Percentiles rank a stretch among this genome's conserved stretches.
These are phyloP conservation scores for Monosporozyma aquatica DNA, from an alignment of 805 yeast species.

Conservation along the genomic window DNA sequence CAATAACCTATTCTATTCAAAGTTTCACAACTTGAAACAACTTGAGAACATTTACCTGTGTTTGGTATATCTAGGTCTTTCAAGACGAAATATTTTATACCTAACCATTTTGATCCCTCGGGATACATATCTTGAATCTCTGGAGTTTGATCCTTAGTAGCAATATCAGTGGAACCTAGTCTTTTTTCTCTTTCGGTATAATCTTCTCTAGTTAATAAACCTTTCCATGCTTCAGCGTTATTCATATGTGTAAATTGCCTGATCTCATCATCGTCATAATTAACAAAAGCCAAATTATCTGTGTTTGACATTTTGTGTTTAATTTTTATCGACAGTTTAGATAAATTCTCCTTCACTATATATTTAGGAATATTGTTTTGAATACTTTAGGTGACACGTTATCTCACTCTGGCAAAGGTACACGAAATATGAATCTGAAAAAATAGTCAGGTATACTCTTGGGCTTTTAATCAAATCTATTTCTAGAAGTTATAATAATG, in stretches of 20 bases:
- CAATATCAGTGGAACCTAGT: slow-evolving; percentile 25
- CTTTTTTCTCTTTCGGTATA: slow-evolving; percentile 32
- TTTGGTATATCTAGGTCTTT: slow-evolving; percentile 20
- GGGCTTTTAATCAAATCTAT: too few relatives aligned
- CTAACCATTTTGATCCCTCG: slow-evolving; percentile 20
- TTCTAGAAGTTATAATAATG: too few relatives aligned
- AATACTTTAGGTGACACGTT: too few relatives aligned
- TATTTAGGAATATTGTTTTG: too few relatives aligned
- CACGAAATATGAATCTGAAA: too few relatives aligned
- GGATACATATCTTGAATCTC: slow-evolving; percentile 13
- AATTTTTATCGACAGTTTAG: too few relatives aligned
- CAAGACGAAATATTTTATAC: slow-evolving; percentile 32
- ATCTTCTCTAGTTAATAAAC: slow-evolving; percentile 26
- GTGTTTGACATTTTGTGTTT: background rate
- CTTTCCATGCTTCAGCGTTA: slow-evolving; percentile 31
- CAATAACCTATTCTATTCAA: slow-evolving; percentile 32
- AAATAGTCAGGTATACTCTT: too few relatives aligned
- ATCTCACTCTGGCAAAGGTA: too few relatives aligned
- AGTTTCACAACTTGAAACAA: slow-evolving; percentile 37
- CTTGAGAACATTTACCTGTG: slow-evolving; percentile 24
- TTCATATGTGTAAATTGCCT: slow-evolving; percentile 30
- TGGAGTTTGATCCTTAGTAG: slow-evolving; percentile 13
- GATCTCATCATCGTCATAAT: slow-evolving; percentile 27
- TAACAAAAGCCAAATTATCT: slow-evolving; percentile 10
- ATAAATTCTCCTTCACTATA: too few relatives aligned